Evolutionary conservation across 768 basidiomycete genomes (phyloP).

Genomic region (Rhodotorula taiwanensis): DNA sequence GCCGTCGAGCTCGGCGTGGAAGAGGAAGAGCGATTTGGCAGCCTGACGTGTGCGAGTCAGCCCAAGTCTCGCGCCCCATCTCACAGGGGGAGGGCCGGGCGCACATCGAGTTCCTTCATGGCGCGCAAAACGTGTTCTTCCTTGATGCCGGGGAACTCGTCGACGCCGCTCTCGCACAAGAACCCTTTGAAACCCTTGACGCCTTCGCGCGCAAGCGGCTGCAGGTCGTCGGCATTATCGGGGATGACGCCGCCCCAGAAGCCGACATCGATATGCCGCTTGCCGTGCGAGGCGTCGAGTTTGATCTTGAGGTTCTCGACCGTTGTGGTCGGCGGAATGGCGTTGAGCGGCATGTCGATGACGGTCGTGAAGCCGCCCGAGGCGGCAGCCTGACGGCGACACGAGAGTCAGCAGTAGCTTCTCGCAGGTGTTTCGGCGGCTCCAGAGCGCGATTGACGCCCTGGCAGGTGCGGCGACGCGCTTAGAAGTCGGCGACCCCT

Average conservation of each 20-base stretch:
- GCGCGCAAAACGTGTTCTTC: conserved; percentile 62
- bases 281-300: conserved; percentile 60
- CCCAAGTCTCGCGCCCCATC: too few relatives aligned
- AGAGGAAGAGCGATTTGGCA: conserved; percentile 65
- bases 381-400: conserved; percentile 60
- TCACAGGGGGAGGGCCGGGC: conserved; percentile 1
- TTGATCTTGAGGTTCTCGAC: conserved; percentile 67
- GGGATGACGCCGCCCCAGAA: conserved; percentile 97
- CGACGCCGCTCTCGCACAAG: conserved; percentile 88
- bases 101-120: conserved; percentile 68
- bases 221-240: conserved; percentile 70
- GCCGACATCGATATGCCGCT: conserved; percentile 73
- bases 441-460: not conserved
- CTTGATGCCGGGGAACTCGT: conserved; percentile 85
- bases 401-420: too few relatives aligned
- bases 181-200: conserved; percentile 97
- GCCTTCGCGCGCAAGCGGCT: conserved; percentile 67
- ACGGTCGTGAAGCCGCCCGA: conserved; percentile 93
- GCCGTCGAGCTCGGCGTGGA: conserved; percentile 75
- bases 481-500: too few relatives aligned
- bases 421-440: too few relatives aligned
- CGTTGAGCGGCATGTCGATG: conserved; percentile 97
- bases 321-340: conserved; percentile 90
- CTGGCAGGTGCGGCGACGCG: not conserved
- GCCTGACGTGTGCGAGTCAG: conserved; percentile 48